A percentile compares a stretch with the other conserved stretches of the same genome.
Evolutionary conservation across 305 asterid species (phyloP).

Genomic region (Solanum hybrid): DNA sequence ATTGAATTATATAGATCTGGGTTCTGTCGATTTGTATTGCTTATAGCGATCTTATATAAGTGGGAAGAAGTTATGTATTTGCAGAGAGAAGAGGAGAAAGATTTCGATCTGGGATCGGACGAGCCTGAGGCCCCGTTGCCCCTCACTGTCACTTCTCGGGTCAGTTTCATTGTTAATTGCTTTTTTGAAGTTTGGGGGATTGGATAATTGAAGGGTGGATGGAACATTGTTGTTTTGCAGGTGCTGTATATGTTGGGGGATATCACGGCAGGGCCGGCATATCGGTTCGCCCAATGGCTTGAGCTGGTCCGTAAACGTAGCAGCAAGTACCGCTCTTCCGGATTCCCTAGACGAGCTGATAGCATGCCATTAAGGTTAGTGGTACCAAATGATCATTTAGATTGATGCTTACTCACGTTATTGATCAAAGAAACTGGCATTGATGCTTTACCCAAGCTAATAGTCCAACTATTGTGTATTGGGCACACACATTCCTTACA

Average conservation of each 20-base stretch:
- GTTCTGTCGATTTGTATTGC: slow-evolving; percentile 7
- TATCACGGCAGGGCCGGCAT: slow-evolving; percentile 87
- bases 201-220: slow-evolving; percentile 8
- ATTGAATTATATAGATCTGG: slow-evolving; percentile 30
- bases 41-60: neutral
- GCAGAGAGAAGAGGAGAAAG: slow-evolving; percentile 91
- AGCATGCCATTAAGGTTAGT: slow-evolving; percentile 59
- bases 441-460: neutral
- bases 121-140: slow-evolving; percentile 80
- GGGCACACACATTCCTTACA: neutral
- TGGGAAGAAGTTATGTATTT: slow-evolving; percentile 19
- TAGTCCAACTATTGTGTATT: neutral
- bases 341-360: slow-evolving; percentile 61
- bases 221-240: slow-evolving; percentile 31
- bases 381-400: neutral
- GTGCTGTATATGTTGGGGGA: slow-evolving; percentile 98
- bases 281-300: slow-evolving; percentile 91
- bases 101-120: slow-evolving; percentile 54
- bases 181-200: neutral
- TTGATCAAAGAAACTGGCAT: neutral
- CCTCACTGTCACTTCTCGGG: slow-evolving; percentile 94
- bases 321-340: slow-evolving; percentile 69
- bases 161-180: slow-evolving; percentile 6
- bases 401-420: neutral
- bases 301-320: slow-evolving; percentile 92